These are phyloP conservation scores for Jasminum sambac DNA, from an alignment of 257 asterid species.

Conservation along the genomic window DNA sequence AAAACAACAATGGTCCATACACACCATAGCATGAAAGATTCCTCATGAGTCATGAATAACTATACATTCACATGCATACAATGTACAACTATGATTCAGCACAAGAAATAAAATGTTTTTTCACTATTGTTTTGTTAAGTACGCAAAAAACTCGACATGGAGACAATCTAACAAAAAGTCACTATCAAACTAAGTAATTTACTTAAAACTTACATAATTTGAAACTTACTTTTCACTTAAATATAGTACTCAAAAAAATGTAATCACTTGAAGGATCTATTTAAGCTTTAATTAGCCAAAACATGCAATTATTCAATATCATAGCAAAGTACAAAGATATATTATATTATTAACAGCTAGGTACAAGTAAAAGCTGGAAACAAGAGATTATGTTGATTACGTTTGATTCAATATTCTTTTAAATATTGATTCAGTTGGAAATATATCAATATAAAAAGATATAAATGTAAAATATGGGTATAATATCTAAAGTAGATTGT, in stretches of 20 bases:
- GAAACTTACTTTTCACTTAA: not conserved
- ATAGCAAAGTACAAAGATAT: not conserved
- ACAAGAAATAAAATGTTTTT: not conserved
- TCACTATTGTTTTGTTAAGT: not conserved
- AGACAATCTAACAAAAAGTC: not conserved
- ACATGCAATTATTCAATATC: not conserved
- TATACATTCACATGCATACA: constrained; percentile 9
- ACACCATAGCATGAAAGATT: not conserved
- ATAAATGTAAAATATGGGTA: not conserved
- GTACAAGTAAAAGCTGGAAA: not conserved
- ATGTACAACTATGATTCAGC: not conserved
- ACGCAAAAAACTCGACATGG: not conserved
- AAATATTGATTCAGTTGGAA: not conserved
- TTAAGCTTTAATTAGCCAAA: not conserved
- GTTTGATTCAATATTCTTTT: not conserved
- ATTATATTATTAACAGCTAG: not conserved
- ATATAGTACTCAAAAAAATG: too few relatives aligned
- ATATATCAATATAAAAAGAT: not conserved
- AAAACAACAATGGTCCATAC: not conserved
- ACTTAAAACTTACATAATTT: not conserved
- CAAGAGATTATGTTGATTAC: not conserved
- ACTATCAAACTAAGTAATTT: not conserved
- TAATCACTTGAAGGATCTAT: not conserved
- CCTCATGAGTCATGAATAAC: not conserved
- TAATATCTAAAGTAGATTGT: constrained; percentile 8